Evolutionary conservation across 192 early-diverging fungal genomes (phyloP).

Genomic region (Gorgonomyces haynaldii): DNA sequence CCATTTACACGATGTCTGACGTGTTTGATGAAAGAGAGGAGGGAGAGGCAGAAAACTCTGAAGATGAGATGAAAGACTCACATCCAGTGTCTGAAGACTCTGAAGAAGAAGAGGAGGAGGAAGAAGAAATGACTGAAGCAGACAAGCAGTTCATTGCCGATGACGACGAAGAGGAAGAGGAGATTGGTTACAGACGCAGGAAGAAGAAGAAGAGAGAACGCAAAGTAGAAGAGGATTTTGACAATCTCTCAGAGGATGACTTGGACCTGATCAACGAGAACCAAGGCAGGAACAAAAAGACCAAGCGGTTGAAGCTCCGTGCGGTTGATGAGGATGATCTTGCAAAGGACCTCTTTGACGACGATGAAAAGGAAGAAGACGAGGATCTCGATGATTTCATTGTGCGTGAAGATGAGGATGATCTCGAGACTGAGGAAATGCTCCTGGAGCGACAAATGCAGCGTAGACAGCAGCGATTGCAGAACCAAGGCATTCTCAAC

Average conservation of each 20-base stretch:
- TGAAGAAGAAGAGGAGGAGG: conserved; percentile 35
- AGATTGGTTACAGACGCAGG: conserved; percentile 28
- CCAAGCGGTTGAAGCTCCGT: conserved; percentile 60
- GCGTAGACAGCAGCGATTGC: no score
- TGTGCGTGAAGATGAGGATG: conserved; percentile 32
- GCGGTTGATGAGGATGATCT: conserved; percentile 44
- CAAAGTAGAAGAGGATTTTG: conserved; percentile 63
- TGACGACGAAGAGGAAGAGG: conserved; percentile 27
- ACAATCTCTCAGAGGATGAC: conserved; percentile 67
- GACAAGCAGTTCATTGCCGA: conserved; percentile 40
- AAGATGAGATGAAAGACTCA: not conserved
- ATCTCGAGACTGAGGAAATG: conserved; percentile 18
- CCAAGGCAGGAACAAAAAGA: conserved; percentile 51
- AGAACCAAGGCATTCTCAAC: conserved; percentile 9
- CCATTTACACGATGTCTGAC: no score
- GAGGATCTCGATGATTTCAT: conserved; percentile 42
- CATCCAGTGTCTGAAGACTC: not conserved
- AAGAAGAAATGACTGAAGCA: conserved; percentile 20
- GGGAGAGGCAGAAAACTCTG: conserved; percentile 1
- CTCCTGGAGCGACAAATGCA: not conserved
- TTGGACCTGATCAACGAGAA: conserved; percentile 84
- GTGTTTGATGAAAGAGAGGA: conserved; percentile 10
- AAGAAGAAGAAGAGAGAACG: conserved; percentile 53
- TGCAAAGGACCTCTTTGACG: conserved; percentile 62
- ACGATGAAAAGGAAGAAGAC: conserved; percentile 45